phyloP scores from a whole-genome alignment of 169 alveolate genomes.

The Sarcocystis neurona region DNA sequence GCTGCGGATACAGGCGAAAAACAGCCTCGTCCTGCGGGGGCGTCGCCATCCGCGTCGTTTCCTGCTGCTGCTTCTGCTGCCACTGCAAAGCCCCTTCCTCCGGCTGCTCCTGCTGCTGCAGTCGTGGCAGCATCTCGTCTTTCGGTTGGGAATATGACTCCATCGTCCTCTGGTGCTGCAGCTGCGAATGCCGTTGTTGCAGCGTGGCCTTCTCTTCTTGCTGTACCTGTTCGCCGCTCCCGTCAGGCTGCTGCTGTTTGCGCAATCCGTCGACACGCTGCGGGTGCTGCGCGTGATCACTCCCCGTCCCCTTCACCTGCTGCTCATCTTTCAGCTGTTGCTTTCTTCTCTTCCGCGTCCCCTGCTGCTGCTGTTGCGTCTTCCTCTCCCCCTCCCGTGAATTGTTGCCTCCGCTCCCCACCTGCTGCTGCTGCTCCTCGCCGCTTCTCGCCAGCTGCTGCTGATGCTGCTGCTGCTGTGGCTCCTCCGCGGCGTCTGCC shows the following conservation, averaged over 20 bases:
- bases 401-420: background rate
- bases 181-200: too few relatives aligned
- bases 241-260: too few relatives aligned
- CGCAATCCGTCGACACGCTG: too few relatives aligned
- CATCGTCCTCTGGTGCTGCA: too few relatives aligned
- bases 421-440: background rate
- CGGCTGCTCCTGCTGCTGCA: background rate
- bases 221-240: too few relatives aligned
- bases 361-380: background rate
- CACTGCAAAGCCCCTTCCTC: background rate
- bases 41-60: background rate
- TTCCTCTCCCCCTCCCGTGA: background rate
- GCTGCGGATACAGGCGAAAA: too few relatives aligned
- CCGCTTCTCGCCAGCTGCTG: background rate
- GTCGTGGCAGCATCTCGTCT: background rate
- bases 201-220: too few relatives aligned
- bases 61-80: background rate
- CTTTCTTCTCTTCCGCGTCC: too few relatives aligned
- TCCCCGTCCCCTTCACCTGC: background rate
- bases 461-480: background rate
- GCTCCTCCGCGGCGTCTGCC: too few relatives aligned
- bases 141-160: too few relatives aligned
- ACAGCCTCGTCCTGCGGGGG: background rate
- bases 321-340: too few relatives aligned
- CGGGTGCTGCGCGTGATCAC: too few relatives aligned